Base-by-base conservation (phyloP, 2,329 filamentous ascomycete species). In the Colletotrichum abscissum region DNA sequence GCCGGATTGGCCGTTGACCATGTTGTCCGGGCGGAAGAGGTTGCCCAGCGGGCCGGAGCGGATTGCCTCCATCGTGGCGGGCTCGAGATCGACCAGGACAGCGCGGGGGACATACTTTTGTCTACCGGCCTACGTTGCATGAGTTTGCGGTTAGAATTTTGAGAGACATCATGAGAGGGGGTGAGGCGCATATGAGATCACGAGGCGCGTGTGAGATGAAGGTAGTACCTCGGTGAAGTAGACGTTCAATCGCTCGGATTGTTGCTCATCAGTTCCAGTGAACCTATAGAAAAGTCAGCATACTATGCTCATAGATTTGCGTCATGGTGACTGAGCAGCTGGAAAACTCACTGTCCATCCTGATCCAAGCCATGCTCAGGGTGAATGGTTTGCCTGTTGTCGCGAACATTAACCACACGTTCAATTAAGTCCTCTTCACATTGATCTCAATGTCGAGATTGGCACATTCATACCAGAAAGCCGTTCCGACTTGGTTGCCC, bases 401-500 rank as follows among this genome's bases (percentile, higher is more conserved):
- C 46, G 42, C 42, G 4, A 49, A 63, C n/a, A 19, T 42, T 19
- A 42, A 42, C 8, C 14, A 19, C 24, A 30, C 71, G 76, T 81
- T 89, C 78, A 89, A 85, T 79, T 75, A 65, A 67, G 52, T 63
- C 65, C 30, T 7, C 4, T 2, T 2, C 11, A 24, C 0, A 7
- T 7, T 33, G 64, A 68, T 72, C 42, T 46, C 1, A 42, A 19
- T 19, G 16, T 64, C 28, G 30, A n/a, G 14, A 42, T 3, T 38
- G 16, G 9, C 4, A 12, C 16, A 1, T 64, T n/a, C 35, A 78
- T 87, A 94, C 93, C 97, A 99, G 92, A 99, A 99, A 87, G 97
- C 97, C 90, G 97, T 96, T 95, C 97, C 97, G 81, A 98, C 97
- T 94, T 99, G 97, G 93, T 99, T 98, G 92, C 97, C 96, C 96